Conservation (phyloP, 2,329 filamentous ascomycete species). For the Nannizziopsis arthrosporioides region DNA sequence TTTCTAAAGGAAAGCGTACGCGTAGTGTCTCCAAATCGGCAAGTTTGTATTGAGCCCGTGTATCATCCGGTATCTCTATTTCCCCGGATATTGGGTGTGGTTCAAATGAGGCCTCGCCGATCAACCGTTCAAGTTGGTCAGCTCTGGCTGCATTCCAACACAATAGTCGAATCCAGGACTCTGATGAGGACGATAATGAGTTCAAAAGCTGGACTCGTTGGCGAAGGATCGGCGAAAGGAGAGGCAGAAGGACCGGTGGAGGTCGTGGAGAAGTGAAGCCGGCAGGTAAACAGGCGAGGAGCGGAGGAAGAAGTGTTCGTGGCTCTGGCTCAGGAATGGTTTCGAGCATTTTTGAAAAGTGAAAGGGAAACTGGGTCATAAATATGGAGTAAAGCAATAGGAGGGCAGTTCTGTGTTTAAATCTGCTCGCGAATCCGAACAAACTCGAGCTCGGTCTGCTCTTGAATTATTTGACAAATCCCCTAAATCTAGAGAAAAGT, state of each 20-base stretch:
- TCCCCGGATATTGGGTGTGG: constrained; percentile 55
- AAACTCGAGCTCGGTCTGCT: no score
- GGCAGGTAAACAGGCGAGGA: constrained; percentile 52
- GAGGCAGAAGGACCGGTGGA: constrained; percentile 48
- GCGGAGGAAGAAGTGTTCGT: constrained; percentile 47
- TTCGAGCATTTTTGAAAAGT: constrained; percentile 39
- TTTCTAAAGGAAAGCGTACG: constrained; percentile 41
- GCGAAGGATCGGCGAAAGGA: constrained; percentile 52
- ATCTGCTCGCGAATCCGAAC: no score
- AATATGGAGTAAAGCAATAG: no score
- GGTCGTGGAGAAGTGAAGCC: constrained; percentile 48
- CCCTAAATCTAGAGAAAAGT: no score
- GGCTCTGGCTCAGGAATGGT: constrained; percentile 45
- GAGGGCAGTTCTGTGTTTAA: no score
- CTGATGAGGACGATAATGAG: constrained; percentile 32
- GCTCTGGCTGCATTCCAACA: constrained; percentile 47
- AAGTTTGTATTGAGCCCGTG: constrained; percentile 44
- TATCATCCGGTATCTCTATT: constrained; percentile 49
- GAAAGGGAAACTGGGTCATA: neutral
- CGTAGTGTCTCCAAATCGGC: constrained; percentile 53
- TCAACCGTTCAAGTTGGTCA: constrained; percentile 41
- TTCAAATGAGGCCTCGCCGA: constrained; percentile 47
- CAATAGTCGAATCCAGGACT: constrained; percentile 48
- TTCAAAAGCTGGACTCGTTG: constrained; percentile 50
- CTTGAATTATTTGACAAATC: no score